Percentiles rank a stretch among this genome's conserved stretches.
phyloP scores from a whole-genome alignment of 2,329 filamentous ascomycete genomes.

The Penicillium sclerotiorum region DNA sequence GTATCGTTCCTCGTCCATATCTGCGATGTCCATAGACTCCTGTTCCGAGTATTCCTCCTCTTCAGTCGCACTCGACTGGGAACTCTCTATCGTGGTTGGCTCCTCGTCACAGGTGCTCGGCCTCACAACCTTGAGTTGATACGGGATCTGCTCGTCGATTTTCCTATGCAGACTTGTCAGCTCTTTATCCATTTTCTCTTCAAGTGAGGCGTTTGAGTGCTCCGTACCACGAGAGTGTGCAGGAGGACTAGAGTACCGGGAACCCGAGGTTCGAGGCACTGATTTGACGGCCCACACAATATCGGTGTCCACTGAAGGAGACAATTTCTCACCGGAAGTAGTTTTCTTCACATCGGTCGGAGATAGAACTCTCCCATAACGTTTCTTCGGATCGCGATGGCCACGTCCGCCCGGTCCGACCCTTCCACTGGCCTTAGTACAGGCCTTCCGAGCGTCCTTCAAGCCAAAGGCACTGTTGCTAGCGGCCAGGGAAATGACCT shows the following conservation, averaged over 20 bases:
- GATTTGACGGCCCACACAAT: not conserved
- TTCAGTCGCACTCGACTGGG: too few species aligned
- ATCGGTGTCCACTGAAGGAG: not conserved
- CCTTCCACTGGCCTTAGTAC: conserved; percentile 10
- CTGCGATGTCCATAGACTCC: too few species aligned
- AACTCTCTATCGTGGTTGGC: not conserved
- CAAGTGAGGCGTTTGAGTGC: not conserved
- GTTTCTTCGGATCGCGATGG: not conserved
- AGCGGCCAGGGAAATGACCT: conserved; percentile 16
- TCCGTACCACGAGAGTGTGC: too few species aligned
- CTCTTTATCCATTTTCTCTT: not conserved
- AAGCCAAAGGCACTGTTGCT: conserved; percentile 21
- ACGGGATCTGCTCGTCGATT: not conserved
- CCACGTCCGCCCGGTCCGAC: not conserved
- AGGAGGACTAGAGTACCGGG: not conserved
- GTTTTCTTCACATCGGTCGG: too few species aligned
- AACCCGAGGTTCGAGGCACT: not conserved
- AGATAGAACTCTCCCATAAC: not conserved
- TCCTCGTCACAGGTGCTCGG: not conserved
- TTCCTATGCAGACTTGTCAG: not conserved
- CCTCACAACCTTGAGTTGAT: not conserved
- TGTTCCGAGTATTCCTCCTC: too few species aligned
- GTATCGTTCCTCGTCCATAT: too few species aligned
- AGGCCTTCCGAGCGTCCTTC: conserved; percentile 24
- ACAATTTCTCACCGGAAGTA: too few species aligned